Evolutionary conservation across 2,329 filamentous ascomycete genomes (phyloP), one percentile per base, ranked within the genome.

Genomic region (Alternaria gaisen): DNA sequence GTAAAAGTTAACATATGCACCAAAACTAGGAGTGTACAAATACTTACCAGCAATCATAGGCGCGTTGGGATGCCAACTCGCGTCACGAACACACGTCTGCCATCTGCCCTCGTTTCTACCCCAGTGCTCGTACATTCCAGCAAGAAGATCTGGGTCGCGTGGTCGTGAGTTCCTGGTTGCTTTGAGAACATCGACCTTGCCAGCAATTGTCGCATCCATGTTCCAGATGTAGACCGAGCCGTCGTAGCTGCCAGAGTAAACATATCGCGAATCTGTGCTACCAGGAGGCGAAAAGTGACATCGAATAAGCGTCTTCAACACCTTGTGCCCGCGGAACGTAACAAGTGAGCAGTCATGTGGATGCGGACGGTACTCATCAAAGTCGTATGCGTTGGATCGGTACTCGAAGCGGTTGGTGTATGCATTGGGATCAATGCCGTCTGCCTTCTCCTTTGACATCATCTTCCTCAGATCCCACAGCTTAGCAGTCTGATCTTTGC

Each of bases 401-500:
- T 94, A 95, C 77, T 95, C 92, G 72, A 92, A 94, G 62, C 85
- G 83, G 44, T 85, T 87, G 1, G 85, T 87, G 70, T 86, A 83
- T 41, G 82, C 79, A n/a, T 82, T 80, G 5, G 86, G 84, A 62
- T 88, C 83, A 54, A 88, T 80, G 32, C 83, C 79, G 46, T 84
- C 82, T 60, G 88, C 91, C 53, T 84, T 82, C 34, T 89, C 85
- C 1, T 90, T 90, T 5, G 88, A 88, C 83, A 95, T 91, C 85
- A 93, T 94, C 84, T 92, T 96, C 53, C 94, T 86, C 57, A 97
- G 77, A 77, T 99, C 95, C 95, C 95, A 99, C 0, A 99, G 85
- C 80, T 98, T 98, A 88, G 97, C 97, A 42, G 90, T 94, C 78
- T 98, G 95, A 74, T 99, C 95, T 76, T 98, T 99, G 63, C 89